phyloP scores from a whole-genome alignment of 1,139 yeast species.

The Candida sp. region DNA sequence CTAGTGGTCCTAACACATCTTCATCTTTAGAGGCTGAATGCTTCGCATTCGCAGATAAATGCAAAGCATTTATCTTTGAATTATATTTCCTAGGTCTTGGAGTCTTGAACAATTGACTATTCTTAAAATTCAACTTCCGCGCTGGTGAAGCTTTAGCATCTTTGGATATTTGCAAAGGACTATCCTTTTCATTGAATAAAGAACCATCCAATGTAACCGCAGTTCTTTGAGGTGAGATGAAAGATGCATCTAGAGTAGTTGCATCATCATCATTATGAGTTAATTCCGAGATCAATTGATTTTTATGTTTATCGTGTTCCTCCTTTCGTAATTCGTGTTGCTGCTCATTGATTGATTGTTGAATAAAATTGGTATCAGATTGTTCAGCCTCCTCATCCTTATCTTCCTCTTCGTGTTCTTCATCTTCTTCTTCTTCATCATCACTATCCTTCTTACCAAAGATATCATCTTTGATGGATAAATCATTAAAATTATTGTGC shows the following conservation, averaged over 20 bases:
- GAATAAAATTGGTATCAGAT: neutral
- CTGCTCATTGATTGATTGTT: conserved; percentile 27
- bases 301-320: conserved; percentile 32
- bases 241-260: conserved; percentile 15
- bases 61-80: conserved; percentile 28
- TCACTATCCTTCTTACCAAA: conserved; percentile 13
- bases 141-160: conserved; percentile 25
- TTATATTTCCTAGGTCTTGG: conserved; percentile 42
- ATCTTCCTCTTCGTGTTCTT: conserved; percentile 11
- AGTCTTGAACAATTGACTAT: conserved; percentile 32
- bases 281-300: conserved; percentile 33
- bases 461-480: conserved; percentile 17
- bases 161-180: conserved; percentile 27
- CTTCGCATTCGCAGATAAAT: conserved; percentile 16
- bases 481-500: conserved; percentile 24
- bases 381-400: neutral
- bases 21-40: conserved; percentile 3
- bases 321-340: conserved; percentile 28
- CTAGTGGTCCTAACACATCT: conserved; percentile 43
- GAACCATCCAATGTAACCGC: conserved; percentile 18
- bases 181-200: conserved; percentile 33
- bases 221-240: conserved; percentile 18
- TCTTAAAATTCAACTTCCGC: conserved; percentile 20
- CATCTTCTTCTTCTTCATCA: conserved; percentile 17
- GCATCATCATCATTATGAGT: conserved; percentile 27